These are phyloP conservation scores for Monascus ruber DNA, from an alignment of 2,329 filamentous ascomycete genomes.

Conservation along the genomic window DNA sequence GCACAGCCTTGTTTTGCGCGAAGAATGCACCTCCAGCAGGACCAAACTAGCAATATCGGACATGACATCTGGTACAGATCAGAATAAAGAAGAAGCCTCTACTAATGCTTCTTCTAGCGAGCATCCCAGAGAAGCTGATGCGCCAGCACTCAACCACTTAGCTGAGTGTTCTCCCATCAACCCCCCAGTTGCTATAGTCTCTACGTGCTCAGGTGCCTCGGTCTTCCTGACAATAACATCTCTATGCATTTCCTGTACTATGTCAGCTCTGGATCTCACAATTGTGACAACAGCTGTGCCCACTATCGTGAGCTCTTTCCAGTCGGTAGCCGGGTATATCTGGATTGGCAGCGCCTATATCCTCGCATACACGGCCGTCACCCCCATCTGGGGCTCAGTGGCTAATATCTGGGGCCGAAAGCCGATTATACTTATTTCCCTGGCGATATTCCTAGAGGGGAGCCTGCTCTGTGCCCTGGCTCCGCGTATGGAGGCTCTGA, in stretches of 20 bases:
- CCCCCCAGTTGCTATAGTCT: not conserved
- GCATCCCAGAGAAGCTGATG: not conserved
- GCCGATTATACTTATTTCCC: conserved; percentile 39
- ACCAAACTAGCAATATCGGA: not conserved
- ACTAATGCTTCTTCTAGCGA: not conserved
- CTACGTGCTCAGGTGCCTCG: not conserved
- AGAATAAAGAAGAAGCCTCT: not conserved
- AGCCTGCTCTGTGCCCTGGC: conserved; percentile 40
- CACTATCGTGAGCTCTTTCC: conserved; percentile 42
- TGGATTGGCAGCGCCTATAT: conserved; percentile 45
- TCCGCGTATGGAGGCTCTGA: conserved; percentile 36
- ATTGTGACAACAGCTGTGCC: conserved; percentile 48
- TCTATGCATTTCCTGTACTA: conserved; percentile 8
- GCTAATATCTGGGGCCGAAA: conserved; percentile 50
- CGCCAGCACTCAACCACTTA: too few species aligned
- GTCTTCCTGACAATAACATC: conserved; percentile 5
- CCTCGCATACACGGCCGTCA: conserved; percentile 34
- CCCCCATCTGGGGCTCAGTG: conserved; percentile 20
- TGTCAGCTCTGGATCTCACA: conserved; percentile 23
- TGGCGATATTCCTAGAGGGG: conserved; percentile 42
- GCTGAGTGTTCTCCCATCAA: not conserved
- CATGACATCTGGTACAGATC: not conserved
- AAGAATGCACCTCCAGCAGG: not conserved
- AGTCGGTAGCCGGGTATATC: conserved; percentile 38
- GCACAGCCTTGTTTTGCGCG: not conserved